Base-by-base conservation (phyloP, 768 basidiomycete species). In the Lentinula detonsa region DNA sequence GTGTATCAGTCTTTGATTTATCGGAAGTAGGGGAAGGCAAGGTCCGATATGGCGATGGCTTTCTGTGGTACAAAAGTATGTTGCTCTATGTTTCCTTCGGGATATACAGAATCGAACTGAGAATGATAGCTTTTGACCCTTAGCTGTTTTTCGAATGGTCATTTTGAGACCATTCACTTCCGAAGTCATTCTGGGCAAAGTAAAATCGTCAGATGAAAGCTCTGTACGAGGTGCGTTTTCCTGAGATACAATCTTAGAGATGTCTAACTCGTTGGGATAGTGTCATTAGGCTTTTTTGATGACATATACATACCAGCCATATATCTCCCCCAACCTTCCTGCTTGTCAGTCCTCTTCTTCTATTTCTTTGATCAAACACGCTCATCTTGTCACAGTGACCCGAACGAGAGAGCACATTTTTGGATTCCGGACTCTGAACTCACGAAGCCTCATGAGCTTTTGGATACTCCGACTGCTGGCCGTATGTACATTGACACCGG, bases 11-110 rank as follows among this genome's bases (percentile, higher is more conserved):
- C 0, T 97, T 94, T 63, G 96, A 98, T 71, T 75, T 99, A 43
- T 76, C 86, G 0, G 84, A 93, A 64, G 90, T 86, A 1, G 89
- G 93, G 1, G 95, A 98, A 69, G 96, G 96, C 1, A 95, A 90
- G 64, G 87, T 99, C 4, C 81, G 94, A 39, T 97, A 95, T 67
- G 95, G 96, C 0, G 96, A 99, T 72, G 96, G 96, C 0, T 87
- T 87, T 69, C 76, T 96, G 68, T 98, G 95, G 89, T 95, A 98
- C 70, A 93, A 91, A 81, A 85, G 95, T 95, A 56, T 63, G 77
- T 68, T 15, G 33, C 21, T 59, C 33, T 35, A 6, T 18, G 43
- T 49, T 16, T 57, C 8, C 53, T 50, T 62, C 15, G 58, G 5
- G 35, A 46, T 51, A 33, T 18, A 16, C 33, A 34, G 15, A 39